Evolutionary conservation across 805 yeast genomes (phyloP).

Genomic region (Kregervanrija pseudodelftensis): DNA sequence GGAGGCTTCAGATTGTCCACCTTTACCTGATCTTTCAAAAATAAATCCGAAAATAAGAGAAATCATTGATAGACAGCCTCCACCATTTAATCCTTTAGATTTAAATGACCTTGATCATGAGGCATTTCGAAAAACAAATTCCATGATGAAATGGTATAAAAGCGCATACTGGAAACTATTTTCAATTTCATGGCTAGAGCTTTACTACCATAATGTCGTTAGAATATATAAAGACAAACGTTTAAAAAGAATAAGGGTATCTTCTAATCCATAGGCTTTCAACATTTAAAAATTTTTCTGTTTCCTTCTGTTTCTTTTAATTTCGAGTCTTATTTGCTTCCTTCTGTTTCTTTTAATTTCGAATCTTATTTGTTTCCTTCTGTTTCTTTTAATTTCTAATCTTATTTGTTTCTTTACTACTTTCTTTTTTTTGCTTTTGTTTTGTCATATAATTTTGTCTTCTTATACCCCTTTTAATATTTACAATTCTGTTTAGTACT

Average conservation of each 20-base stretch:
- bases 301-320: too few relatives aligned
- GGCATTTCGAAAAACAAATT: conserved; percentile 34
- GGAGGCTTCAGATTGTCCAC: conserved; percentile 17
- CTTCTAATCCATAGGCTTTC: too few relatives aligned
- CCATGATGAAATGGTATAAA: conserved; percentile 19
- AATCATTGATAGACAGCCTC: conserved; percentile 26
- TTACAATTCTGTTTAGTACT: too few relatives aligned
- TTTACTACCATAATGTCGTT: conserved; percentile 47
- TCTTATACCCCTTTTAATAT: too few relatives aligned
- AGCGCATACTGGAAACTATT: conserved; percentile 45
- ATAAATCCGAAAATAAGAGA: conserved; percentile 18
- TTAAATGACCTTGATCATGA: conserved; percentile 36
- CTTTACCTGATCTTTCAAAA: conserved; percentile 18
- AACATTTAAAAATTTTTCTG: too few relatives aligned
- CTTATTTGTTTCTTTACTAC: too few relatives aligned
- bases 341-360: too few relatives aligned
- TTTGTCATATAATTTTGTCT: too few relatives aligned
- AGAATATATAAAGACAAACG: conserved; percentile 25
- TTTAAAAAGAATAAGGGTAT: conserved; percentile 10
- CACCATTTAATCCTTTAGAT: conserved; percentile 32
- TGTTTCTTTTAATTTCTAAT: too few relatives aligned
- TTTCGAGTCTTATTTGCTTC: too few relatives aligned
- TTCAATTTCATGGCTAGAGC: conserved; percentile 44
- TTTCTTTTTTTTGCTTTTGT: too few relatives aligned
- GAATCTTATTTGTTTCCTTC: too few relatives aligned